These are phyloP conservation scores for Tricholoma sp. DNA, from an alignment of 768 basidiomycete species.

Conservation along the genomic window DNA sequence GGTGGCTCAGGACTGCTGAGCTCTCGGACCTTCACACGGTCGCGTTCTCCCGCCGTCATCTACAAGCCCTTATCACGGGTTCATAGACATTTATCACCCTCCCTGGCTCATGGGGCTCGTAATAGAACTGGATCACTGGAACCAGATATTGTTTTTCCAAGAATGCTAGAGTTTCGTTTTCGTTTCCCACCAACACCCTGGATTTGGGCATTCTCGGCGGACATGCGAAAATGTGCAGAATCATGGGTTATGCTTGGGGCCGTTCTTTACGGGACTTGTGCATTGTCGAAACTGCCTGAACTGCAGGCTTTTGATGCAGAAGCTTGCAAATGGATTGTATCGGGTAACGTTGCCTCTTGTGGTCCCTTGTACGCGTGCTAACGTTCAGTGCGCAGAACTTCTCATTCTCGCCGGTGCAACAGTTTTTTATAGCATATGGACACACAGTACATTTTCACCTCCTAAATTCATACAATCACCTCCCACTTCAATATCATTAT, in stretches of 20 bases:
- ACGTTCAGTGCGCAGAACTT: slow-evolving; percentile 42
- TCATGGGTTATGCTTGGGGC: slow-evolving; percentile 61
- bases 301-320: slow-evolving; percentile 15
- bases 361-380: slow-evolving; percentile 4
- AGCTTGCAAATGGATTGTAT: slow-evolving; percentile 41
- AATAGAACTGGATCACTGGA: slow-evolving; percentile 18
- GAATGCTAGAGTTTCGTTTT: slow-evolving; percentile 38
- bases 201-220: slow-evolving; percentile 48
- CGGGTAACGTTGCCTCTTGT: slow-evolving; percentile 34
- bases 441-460: slow-evolving; percentile 42
- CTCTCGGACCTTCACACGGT: slow-evolving; percentile 60
- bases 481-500: slow-evolving; percentile 12
- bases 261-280: slow-evolving; percentile 48
- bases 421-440: slow-evolving; percentile 57
- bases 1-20: slow-evolving; percentile 26
- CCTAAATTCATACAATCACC: slow-evolving; percentile 12
- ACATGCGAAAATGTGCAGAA: slow-evolving; percentile 60
- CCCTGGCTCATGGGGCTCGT: slow-evolving; percentile 38
- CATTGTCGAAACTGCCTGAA: slow-evolving; percentile 35
- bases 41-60: slow-evolving; percentile 56
- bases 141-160: slow-evolving; percentile 40
- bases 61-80: slow-evolving; percentile 27
- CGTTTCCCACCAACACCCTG: slow-evolving; percentile 36
- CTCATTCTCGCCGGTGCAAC: slow-evolving; percentile 48
- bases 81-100: slow-evolving; percentile 36